Base-by-base conservation (phyloP, 805 yeast genomes). In the Lipomyces sp. region DNA sequence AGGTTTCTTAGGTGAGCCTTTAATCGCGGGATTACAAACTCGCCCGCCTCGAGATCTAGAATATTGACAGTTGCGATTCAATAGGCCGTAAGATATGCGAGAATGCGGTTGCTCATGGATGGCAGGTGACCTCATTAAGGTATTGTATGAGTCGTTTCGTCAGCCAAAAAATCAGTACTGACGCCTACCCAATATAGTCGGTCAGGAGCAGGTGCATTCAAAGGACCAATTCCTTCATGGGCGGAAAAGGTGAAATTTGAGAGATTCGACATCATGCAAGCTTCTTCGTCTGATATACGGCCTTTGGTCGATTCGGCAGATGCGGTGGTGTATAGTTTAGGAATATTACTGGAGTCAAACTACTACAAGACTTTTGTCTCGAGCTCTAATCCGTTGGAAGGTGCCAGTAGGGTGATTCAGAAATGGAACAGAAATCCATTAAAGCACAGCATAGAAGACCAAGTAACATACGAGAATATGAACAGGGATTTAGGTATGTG, bases 41-140 rank as follows among this genome's bases (percentile, higher is more conserved):
- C 6, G 18, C 2, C 8, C 24, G 48, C 48, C 15, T 39, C 45
- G 18, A 42, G 10, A 42, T 42, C 15, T 42, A n/a, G 24, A n/a
- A 39, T 37, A 42, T n/a, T 37, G 32, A 15, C 55, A 11, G 13
- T 11, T 29, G 45, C 34, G 48, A 18, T 37, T 35, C 30, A 37
- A 15, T 42, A 67, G 70, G 70, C 4, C 57, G 63, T 18, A 63
- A 56, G 57, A 64, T 67, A 11, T 67, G 70, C 60, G 70, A 67
- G 51, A 60, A 59, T 18, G 70, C 68, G 2, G 63, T 58, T n/a
- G 70, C 67, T 10, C 67, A 64, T 53, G 70, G 70, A 30, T 67
- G 69, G 69, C 53, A 53, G 4, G 70, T 67, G 6, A 67, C 70
- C 3, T 67, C 69, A 33, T 34, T 67, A 39, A 67, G 70, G 70